Evolutionary conservation across 2,329 filamentous ascomycete species (phyloP), one percentile per base, ranked within the genome.

Genomic region (Aureobasidium sp.): DNA sequence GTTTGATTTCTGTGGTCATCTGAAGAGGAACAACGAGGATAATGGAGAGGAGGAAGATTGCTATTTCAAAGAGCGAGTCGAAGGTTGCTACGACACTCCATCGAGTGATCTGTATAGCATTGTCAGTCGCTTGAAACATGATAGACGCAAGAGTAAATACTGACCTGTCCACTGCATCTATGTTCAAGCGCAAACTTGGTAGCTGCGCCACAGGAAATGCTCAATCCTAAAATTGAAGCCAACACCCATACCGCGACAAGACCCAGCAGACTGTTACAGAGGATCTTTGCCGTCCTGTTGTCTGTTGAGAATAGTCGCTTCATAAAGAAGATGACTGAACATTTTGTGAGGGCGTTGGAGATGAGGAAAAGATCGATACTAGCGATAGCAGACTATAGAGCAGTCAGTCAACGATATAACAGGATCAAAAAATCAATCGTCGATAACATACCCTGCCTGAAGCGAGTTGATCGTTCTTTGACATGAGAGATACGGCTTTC

Each of bases 311-410:
- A 70, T 17, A 72, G 64, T 8, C 70, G 66, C 51, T 68, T 69
- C 65, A 72, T 68, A 32, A 72, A 68, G 27, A 67, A 66, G 12
- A 71, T 66, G 56, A 72, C 68, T 23, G 69, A 70, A 61, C 65
- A 62, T 63, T 72, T 72, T 29, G 70, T 67, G 34, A 70, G 62
- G 15, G 64, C 66, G 20, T 71, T 53, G 8, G 67, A 56, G 12
- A 67, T 26, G 32, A 72, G 67, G 60, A 71, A 67, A 29, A 72
- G 62, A 17, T 70, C 65, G 41, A 68, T 64, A 27, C 67, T 67
- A 13, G 67, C 67, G 51, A 71, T 66, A 6, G 69, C 68, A 5
- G 66, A 37, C 61, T 62, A 39, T 36, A 27, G n/a, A 34, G 7
- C 26, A 32, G 12, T 50, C 15, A 52, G 58, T 42, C 5, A 10